phyloP scores from a whole-genome alignment of 1,139 yeast genomes.

The Candida sanyaensis region DNA sequence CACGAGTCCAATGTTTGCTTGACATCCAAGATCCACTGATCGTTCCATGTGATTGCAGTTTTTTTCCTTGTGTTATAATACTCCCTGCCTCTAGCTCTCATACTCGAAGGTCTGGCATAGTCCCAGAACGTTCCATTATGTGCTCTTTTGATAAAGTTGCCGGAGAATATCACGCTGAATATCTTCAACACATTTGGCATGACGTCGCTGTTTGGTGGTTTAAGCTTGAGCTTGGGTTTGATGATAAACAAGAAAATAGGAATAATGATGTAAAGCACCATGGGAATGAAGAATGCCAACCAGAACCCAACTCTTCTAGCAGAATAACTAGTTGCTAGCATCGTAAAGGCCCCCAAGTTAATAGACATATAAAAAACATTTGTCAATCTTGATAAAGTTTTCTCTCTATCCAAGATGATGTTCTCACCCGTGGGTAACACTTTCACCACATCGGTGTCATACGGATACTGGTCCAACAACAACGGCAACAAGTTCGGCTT shows the following conservation, averaged over 20 bases:
- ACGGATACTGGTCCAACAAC: conserved; percentile 53
- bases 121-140: conserved; percentile 49
- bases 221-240: conserved; percentile 36
- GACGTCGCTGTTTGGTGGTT: conserved; percentile 50
- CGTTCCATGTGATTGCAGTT: conserved; percentile 45
- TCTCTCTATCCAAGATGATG: conserved; percentile 70
- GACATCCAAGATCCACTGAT: conserved; percentile 64
- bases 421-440: conserved; percentile 61
- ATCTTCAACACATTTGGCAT: conserved; percentile 30
- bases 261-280: conserved; percentile 48
- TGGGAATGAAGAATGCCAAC: conserved; percentile 70
- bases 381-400: conserved; percentile 73
- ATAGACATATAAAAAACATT: conserved; percentile 79
- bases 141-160: conserved; percentile 22
- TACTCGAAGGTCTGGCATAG: conserved; percentile 53
- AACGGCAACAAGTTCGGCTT: conserved; percentile 55
- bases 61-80: conserved; percentile 28
- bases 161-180: conserved; percentile 36
- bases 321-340: conserved; percentile 76
- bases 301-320: conserved; percentile 74
- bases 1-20: conserved; percentile 60
- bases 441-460: conserved; percentile 58
- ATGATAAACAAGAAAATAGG: conserved; percentile 47
- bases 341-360: conserved; percentile 77
- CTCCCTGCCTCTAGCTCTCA: conserved; percentile 44